Conservation (phyloP, 306 rosid genomes). For the Corylus heterophylla region DNA sequence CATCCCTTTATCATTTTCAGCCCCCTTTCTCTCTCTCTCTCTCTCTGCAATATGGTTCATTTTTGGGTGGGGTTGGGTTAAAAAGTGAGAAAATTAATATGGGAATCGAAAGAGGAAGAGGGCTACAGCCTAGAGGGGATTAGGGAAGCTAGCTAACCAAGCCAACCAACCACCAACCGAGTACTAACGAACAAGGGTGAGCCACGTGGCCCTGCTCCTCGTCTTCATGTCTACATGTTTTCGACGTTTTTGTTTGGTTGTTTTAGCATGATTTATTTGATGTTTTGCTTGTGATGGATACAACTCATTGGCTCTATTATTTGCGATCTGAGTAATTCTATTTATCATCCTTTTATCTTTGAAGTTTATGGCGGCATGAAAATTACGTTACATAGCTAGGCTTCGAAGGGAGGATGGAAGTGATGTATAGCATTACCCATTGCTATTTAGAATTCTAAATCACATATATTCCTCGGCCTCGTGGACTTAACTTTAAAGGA, state of each 20-base stretch:
- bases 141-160: no score
- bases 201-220: conserved; percentile 12
- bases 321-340: no score
- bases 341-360: no score
- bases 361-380: no score
- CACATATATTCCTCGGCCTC: no score
- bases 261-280: not conserved
- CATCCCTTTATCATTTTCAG: conserved; percentile 16
- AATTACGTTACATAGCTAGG: no score
- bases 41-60: not conserved
- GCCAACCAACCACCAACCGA: not conserved
- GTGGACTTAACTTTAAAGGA: no score
- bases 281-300: not conserved
- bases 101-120: not conserved
- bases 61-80: not conserved
- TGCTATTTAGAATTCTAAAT: no score
- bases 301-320: not conserved
- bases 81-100: not conserved
- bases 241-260: no score
- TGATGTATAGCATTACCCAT: no score
- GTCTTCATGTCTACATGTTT: not conserved
- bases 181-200: not conserved
- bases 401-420: no score
- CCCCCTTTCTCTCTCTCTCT: not conserved
- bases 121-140: not conserved